These are phyloP conservation scores for Sanghuangporus baumii DNA, from an alignment of 1,284 basidiomycete genomes.

Conservation along the genomic window DNA sequence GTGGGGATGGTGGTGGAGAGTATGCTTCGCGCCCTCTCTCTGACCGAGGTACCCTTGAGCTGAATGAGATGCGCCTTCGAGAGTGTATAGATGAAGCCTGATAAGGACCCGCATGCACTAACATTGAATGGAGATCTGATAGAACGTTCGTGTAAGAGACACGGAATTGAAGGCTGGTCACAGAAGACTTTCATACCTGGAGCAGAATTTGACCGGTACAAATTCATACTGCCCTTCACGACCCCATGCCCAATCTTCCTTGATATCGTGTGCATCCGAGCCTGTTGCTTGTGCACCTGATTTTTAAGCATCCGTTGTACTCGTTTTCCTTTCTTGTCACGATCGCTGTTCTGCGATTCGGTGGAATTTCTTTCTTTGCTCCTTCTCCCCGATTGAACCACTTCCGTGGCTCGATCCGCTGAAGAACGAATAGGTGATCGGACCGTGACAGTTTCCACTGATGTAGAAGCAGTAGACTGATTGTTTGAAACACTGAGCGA, in stretches of 20 bases:
- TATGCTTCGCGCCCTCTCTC: conserved; percentile 32
- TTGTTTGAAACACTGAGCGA: conserved; percentile 3
- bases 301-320: conserved; percentile 68
- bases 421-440: conserved; percentile 8
- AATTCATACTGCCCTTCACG: conserved; percentile 37
- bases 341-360: conserved; percentile 18
- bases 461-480: background rate
- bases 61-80: conserved; percentile 48
- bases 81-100: conserved; percentile 88
- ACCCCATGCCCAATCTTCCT: conserved; percentile 71
- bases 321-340: conserved; percentile 49
- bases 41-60: conserved; percentile 9
- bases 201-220: conserved; percentile 57
- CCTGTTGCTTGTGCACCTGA: conserved; percentile 65
- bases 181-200: conserved; percentile 43
- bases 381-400: background rate
- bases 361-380: conserved; percentile 5
- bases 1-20: conserved; percentile 29
- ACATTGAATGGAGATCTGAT: conserved; percentile 58
- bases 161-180: background rate
- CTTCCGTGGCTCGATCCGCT: conserved; percentile 1
- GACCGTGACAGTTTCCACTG: conserved; percentile 10
- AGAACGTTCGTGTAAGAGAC: background rate
- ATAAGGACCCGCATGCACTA: conserved; percentile 52
- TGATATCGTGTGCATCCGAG: conserved; percentile 67